Evolutionary conservation across 495 filamentous ascomycete genomes (phyloP).

Genomic region (Aspergillus sclerotiicarbonarius): DNA sequence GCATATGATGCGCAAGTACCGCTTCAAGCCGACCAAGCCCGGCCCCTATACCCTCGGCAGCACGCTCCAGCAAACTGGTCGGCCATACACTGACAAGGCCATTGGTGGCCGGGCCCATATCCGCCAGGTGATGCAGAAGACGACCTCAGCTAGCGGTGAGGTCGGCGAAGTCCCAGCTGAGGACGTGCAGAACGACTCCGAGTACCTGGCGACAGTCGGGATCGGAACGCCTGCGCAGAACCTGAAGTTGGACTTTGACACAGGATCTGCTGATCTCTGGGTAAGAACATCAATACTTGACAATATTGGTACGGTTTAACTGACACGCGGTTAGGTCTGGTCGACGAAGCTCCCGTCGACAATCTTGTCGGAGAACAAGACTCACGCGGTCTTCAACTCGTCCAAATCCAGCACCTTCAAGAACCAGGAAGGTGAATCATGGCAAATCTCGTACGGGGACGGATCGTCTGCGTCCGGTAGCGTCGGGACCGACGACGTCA

Average conservation of each 20-base stretch:
- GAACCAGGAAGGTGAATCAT: slow-evolving; percentile 46
- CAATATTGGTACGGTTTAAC: not conserved
- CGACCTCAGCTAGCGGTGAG: slow-evolving; percentile 33
- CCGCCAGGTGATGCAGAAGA: slow-evolving; percentile 52
- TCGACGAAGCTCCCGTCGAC: slow-evolving; percentile 53
- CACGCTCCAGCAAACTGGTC: slow-evolving; percentile 45
- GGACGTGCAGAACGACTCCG: slow-evolving; percentile 70
- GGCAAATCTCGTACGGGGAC: slow-evolving; percentile 76
- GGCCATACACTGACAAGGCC: slow-evolving; percentile 37
- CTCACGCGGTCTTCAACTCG: slow-evolving; percentile 54
- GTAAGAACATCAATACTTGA: slow-evolving; percentile 40
- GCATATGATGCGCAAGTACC: slow-evolving; percentile 65
- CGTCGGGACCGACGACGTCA: slow-evolving; percentile 68
- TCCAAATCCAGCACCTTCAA: slow-evolving; percentile 63
- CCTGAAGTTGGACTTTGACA: slow-evolving; percentile 71
- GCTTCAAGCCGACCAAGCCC: slow-evolving; percentile 64
- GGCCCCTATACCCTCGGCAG: slow-evolving; percentile 61
- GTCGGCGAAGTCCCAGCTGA: slow-evolving; percentile 62
- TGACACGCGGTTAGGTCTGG: slow-evolving; percentile 50
- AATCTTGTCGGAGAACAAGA: slow-evolving; percentile 32
- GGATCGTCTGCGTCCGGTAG: slow-evolving; percentile 65
- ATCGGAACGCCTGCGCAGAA: slow-evolving; percentile 71
- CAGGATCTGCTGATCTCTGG: slow-evolving; percentile 76
- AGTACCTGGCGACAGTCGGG: slow-evolving; percentile 64
- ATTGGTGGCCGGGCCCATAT: slow-evolving; percentile 47